Conservation (phyloP, 2,329 filamentous ascomycete genomes). For the Massarina eburnea region DNA sequence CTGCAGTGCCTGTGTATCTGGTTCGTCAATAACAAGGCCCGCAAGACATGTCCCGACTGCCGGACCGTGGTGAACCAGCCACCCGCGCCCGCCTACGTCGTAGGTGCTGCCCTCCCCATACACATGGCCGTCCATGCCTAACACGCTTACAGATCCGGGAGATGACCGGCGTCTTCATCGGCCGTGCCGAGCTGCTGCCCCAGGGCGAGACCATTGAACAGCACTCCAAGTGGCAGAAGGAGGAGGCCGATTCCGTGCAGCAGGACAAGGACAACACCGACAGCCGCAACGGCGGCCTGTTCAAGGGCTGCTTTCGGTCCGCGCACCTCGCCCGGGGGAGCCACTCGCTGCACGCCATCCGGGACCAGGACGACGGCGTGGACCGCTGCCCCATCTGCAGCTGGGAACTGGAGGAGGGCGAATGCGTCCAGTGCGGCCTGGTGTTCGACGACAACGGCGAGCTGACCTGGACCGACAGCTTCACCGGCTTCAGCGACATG, state of each 20-base stretch:
- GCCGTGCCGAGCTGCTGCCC: slow-evolving; percentile 62
- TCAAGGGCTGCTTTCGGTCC: slow-evolving; percentile 61
- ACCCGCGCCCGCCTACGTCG: slow-evolving; percentile 66
- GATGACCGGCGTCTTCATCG: slow-evolving; percentile 64
- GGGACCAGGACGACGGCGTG: slow-evolving; percentile 62
- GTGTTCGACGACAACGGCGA: slow-evolving; percentile 53
- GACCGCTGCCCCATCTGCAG: slow-evolving; percentile 64
- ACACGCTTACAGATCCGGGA: slow-evolving; percentile 57
- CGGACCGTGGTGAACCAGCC: slow-evolving; percentile 59
- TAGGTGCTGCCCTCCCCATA: slow-evolving; percentile 36
- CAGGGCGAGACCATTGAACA: slow-evolving; percentile 64
- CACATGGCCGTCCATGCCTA: slow-evolving; percentile 1
- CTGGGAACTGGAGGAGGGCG: slow-evolving; percentile 64
- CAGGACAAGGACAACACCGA: slow-evolving; percentile 59
- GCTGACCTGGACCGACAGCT: slow-evolving; percentile 41
- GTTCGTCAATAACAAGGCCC: slow-evolving; percentile 56
- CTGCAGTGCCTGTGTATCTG: slow-evolving; percentile 59
- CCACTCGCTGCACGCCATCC: slow-evolving; percentile 45
- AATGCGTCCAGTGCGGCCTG: slow-evolving; percentile 56
- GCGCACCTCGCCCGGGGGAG: slow-evolving; percentile 17
- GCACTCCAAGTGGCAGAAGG: slow-evolving; percentile 58
- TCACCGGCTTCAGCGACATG: slow-evolving; percentile 49
- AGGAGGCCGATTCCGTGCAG: slow-evolving; percentile 62
- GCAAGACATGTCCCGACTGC: slow-evolving; percentile 71
- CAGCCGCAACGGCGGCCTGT: slow-evolving; percentile 58